Evolutionary conservation across 306 rosid species (phyloP), one percentile per base, ranked within the genome.

Genomic region (Cyclanthera cordifolia): DNA sequence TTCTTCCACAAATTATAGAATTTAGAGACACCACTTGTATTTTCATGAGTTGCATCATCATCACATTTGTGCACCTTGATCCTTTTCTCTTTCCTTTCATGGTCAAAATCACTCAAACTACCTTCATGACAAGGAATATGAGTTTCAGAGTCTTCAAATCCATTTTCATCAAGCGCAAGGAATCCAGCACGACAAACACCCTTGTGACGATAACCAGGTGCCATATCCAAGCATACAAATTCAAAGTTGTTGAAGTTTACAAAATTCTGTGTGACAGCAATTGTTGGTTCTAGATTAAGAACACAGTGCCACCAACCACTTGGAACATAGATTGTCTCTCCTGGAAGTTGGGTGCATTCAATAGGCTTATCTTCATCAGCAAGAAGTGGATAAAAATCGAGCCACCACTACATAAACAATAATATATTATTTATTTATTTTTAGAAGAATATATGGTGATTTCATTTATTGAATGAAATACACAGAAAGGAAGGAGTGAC

Each of bases 301-400:
- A 93, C 94, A 83, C 96, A 87, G 79, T 93, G 99, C 95, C 96
- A 93, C 99, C 99, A 93, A 79, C 96, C 99, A 80, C 96, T 93
- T 2, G 96, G 99, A 79, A 93, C 95, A 21, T 80, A 93, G 77
- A 93, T 90, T 11, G 99, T 93, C 84, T 93, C 99, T 76, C 99
- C 99, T 4, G 96, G 99, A 41, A 84, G 74, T 78, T 93, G 99
- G 58, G 99, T 93, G 59, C 95, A 93, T 77, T 93, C 99, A 74
- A 90, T 85, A 50, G 99, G 99, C 81, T 87, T 93, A 84, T 93
- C 96, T 82, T 90, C 95, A 75, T 90, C 96, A 77, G 95, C 87
- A 74, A 93, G 96, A 80, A 93, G 96, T 39, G 99, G 99, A 86
- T 93, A 93, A 81, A 76, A 87, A 75, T 93, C 99, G 71, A 93